Evolutionary conservation across 306 rosid species (phyloP).

Genomic region (Medicago ruthenica): DNA sequence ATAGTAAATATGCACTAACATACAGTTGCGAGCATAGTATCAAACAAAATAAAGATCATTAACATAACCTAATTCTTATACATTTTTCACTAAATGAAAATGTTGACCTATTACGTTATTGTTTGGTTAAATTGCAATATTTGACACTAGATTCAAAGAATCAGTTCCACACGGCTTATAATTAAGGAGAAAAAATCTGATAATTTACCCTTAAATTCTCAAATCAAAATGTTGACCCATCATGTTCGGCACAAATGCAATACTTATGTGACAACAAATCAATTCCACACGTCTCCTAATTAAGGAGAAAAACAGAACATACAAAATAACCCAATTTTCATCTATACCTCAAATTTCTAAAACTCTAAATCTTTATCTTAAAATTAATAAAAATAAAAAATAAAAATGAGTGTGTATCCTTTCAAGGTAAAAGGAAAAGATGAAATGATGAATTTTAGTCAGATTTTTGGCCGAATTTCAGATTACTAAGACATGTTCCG

Average conservation of each 20-base stretch:
- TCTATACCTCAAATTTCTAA: conserved; percentile 29
- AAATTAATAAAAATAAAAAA: not conserved
- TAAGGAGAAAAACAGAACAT: not conserved
- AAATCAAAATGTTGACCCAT: conserved; percentile 10
- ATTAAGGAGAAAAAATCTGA: not conserved
- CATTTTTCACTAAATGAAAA: not conserved
- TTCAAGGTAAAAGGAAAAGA: conserved; percentile 39
- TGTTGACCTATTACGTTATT: not conserved
- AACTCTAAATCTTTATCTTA: conserved; percentile 29
- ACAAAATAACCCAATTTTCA: conserved; percentile 20
- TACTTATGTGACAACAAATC: conserved; percentile 14
- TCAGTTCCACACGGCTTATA: not conserved
- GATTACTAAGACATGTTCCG: no score
- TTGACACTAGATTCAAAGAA: conserved; percentile 2
- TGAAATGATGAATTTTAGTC: not conserved
- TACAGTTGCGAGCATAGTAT: no score
- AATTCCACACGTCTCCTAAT: not conserved
- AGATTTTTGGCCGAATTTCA: not conserved
- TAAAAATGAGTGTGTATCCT: conserved; percentile 46
- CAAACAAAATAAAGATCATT: no score
- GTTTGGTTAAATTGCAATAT: conserved; percentile 23
- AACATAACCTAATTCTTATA: not conserved
- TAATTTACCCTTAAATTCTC: conserved; percentile 1
- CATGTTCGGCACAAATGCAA: conserved; percentile 14
- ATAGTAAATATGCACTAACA: no score